These are phyloP conservation scores for Prosopis cineraria DNA, from an alignment of 306 rosid genomes.

Conservation along the genomic window DNA sequence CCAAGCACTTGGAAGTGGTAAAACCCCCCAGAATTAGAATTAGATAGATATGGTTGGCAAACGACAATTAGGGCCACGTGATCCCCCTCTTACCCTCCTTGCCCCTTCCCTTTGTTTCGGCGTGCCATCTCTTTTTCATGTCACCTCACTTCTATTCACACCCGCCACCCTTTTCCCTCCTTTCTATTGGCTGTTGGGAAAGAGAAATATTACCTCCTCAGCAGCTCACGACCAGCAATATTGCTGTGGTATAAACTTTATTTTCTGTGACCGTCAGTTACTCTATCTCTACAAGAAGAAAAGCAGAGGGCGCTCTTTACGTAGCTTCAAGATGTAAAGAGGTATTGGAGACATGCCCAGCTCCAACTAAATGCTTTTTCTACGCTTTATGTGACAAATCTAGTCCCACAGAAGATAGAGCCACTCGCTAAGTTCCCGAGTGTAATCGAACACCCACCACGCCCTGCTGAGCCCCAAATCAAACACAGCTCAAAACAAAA, in stretches of 20 bases:
- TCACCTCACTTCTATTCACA: background rate
- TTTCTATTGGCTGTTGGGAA: background rate
- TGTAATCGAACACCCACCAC: slow-evolving; percentile 30
- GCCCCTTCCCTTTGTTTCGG: slow-evolving; percentile 26
- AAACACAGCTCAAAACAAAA: slow-evolving; percentile 44
- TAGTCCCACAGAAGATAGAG: slow-evolving; percentile 38
- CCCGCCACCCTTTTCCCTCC: background rate
- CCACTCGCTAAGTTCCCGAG: slow-evolving; percentile 33
- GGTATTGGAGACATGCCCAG: slow-evolving; percentile 48
- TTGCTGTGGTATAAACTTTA: no score
- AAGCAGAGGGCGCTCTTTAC: slow-evolving; percentile 19
- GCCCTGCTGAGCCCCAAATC: slow-evolving; percentile 27
- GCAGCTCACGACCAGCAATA: background rate
- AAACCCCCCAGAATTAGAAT: background rate
- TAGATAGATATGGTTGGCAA: slow-evolving; percentile 24
- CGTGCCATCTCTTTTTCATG: background rate
- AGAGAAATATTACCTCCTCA: background rate
- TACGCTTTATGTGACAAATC: slow-evolving; percentile 39
- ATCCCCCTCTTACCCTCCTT: slow-evolving; percentile 24
- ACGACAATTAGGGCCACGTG: slow-evolving; percentile 60
- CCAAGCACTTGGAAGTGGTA: slow-evolving; percentile 42
- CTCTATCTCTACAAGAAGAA: slow-evolving; percentile 27
- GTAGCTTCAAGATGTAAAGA: slow-evolving; percentile 27
- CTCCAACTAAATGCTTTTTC: slow-evolving; percentile 48
- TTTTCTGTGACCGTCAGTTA: background rate